These are phyloP conservation scores for Kwoniella dejecticola DNA, from an alignment of 768 basidiomycete species.

Conservation along the genomic window DNA sequence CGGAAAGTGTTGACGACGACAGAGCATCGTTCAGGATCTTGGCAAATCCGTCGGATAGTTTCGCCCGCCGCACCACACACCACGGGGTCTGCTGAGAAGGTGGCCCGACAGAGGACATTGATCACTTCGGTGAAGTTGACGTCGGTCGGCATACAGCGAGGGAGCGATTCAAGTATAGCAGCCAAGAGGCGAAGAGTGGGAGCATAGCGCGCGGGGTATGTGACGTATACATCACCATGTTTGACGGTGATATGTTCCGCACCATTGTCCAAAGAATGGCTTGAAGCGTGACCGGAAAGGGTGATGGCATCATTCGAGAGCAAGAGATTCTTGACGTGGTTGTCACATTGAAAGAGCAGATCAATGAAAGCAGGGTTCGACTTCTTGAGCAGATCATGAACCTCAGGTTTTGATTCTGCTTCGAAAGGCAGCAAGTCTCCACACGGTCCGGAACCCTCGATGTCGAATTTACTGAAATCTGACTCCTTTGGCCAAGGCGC, in stretches of 20 bases:
- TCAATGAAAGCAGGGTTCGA: constrained; percentile 63
- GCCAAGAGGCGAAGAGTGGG: constrained; percentile 73
- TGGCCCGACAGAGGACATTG: constrained; percentile 75
- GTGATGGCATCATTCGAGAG: constrained; percentile 79
- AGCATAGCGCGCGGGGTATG: constrained; percentile 66
- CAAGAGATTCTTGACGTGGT: constrained; percentile 71
- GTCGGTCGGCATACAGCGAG: constrained; percentile 70
- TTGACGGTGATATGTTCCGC: constrained; percentile 66
- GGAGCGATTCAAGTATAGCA: constrained; percentile 79
- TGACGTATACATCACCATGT: constrained; percentile 60
- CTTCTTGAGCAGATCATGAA: constrained; percentile 72
- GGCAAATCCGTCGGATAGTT: constrained; percentile 73
- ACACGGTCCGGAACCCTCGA: constrained; percentile 69
- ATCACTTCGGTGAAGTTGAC: constrained; percentile 64
- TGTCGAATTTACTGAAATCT: constrained; percentile 65
- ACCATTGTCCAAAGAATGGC: constrained; percentile 69
- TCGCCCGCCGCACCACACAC: constrained; percentile 69
- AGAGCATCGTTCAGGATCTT: constrained; percentile 63
- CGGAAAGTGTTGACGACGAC: constrained; percentile 68
- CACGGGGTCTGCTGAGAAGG: constrained; percentile 79
- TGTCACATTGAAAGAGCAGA: constrained; percentile 66
- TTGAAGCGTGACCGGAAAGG: constrained; percentile 51
- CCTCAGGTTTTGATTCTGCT: constrained; percentile 65
- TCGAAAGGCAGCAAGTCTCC: constrained; percentile 61
- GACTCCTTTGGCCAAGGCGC: constrained; percentile 77